A percentile compares a stretch with the other conserved stretches of the same genome.
Conservation (phyloP, 352 stramenopile species). For the Globisporangium splendens region DNA sequence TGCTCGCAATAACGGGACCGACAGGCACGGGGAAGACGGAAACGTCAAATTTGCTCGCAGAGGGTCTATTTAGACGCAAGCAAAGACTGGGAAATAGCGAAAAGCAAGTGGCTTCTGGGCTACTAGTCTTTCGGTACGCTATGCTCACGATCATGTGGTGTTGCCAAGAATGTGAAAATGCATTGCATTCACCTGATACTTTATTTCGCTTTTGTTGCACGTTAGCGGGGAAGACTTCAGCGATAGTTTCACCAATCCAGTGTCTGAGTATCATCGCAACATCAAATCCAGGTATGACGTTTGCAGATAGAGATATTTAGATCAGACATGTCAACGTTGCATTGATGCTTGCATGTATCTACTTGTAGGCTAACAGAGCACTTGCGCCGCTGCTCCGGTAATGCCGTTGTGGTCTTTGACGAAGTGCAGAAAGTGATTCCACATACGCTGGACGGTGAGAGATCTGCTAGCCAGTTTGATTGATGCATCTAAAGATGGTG, state of each 20-base stretch:
- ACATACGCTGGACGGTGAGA: constrained; percentile 79
- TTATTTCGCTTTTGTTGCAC: neutral
- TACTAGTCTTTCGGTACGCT: constrained; percentile 70
- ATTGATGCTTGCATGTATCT: neutral
- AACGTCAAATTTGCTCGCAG: constrained; percentile 78
- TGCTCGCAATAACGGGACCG: constrained; percentile 86
- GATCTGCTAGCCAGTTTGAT: neutral
- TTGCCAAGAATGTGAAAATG: neutral
- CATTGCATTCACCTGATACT: neutral
- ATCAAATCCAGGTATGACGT: constrained; percentile 71
- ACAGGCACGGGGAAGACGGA: constrained; percentile 91
- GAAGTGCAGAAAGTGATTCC: constrained; percentile 91
- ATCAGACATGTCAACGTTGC: neutral
- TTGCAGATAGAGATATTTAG: neutral
- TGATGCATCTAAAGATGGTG: too few species aligned
- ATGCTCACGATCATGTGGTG: neutral
- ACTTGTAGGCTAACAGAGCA: constrained; percentile 64
- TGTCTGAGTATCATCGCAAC: constrained; percentile 79
- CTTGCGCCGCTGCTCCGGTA: constrained; percentile 76
- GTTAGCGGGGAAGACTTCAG: constrained; percentile 81
- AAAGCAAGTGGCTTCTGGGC: constrained; percentile 55
- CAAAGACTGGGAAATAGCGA: constrained; percentile 69
- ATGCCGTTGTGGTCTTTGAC: constrained; percentile 89
- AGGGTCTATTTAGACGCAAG: constrained; percentile 80
- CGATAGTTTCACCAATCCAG: constrained; percentile 78